Percentiles rank a stretch among this genome's conserved stretches.
These are phyloP conservation scores for Solanum corneliomulleri DNA, from an alignment of 257 asterid species.

Conservation along the genomic window DNA sequence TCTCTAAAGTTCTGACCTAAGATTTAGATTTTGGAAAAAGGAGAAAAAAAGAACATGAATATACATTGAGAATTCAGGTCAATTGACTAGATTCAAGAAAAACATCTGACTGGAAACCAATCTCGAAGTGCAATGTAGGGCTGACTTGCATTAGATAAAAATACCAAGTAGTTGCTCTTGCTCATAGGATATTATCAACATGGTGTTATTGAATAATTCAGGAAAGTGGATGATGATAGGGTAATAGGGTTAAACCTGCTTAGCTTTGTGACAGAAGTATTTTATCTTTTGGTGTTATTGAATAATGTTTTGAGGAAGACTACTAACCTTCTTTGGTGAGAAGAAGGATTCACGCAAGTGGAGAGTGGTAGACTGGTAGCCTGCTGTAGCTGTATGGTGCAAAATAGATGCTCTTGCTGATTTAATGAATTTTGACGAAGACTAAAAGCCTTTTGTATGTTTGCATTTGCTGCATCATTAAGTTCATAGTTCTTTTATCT, in stretches of 20 bases:
- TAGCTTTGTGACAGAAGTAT: not conserved
- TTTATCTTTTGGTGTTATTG: not conserved
- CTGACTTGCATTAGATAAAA: not conserved
- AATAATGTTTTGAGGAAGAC: not conserved
- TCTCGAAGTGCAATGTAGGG: not conserved
- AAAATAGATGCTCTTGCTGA: not conserved
- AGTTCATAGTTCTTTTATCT: not conserved
- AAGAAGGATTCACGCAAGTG: not conserved
- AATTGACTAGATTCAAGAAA: not conserved
- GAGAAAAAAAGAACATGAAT: not conserved
- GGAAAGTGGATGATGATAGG: not conserved
- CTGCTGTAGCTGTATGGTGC: not conserved
- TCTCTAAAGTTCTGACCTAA: not conserved
- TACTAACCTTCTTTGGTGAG: not conserved
- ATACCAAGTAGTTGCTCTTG: not conserved
- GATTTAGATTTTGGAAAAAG: not conserved
- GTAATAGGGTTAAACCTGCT: not conserved
- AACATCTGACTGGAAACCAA: not conserved
- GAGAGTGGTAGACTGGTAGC: not conserved
- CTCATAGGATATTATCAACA: not conserved
- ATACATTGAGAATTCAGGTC: not conserved
- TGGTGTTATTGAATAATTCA: not conserved
- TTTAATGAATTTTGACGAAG: not conserved
- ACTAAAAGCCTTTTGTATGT: not conserved
- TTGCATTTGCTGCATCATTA: not conserved